Conservation (phyloP, 441 rosid genomes). For the Lepidium campestre region DNA sequence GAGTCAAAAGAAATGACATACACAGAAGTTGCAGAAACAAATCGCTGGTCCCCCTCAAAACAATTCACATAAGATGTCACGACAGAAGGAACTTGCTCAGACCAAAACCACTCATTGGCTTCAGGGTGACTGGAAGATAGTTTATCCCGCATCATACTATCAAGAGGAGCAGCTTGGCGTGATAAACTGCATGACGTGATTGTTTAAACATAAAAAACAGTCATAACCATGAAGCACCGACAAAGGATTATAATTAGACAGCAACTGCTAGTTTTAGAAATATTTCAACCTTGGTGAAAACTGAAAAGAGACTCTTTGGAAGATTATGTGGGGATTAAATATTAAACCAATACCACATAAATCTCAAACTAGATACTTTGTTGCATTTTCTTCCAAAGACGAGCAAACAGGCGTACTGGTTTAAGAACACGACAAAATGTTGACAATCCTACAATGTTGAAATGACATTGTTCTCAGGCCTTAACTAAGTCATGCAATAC, state of each 20-base stretch:
- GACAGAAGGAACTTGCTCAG: conserved; percentile 68
- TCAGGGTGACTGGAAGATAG: conserved; percentile 76
- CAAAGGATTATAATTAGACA: background rate
- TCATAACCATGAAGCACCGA: background rate
- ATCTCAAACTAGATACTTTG: background rate
- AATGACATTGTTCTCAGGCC: conserved; percentile 14
- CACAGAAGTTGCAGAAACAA: conserved; percentile 61
- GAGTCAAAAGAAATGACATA: conserved; percentile 33
- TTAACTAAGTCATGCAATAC: conserved; percentile 32
- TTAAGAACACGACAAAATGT: background rate
- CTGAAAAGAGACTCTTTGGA: background rate
- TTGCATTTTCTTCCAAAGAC: background rate
- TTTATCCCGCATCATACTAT: conserved; percentile 79
- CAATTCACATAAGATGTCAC: conserved; percentile 66
- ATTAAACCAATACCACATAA: background rate
- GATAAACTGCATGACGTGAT: conserved; percentile 57
- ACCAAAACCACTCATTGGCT: conserved; percentile 83
- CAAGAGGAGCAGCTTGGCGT: conserved; percentile 77
- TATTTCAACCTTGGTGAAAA: background rate
- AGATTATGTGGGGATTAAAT: background rate
- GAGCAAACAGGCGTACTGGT: background rate
- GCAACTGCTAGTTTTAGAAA: background rate
- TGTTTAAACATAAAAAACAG: conserved; percentile 11
- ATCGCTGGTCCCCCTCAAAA: conserved; percentile 68
- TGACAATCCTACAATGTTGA: conserved; percentile 10